Base-by-base conservation (phyloP, 345 rosid genomes). In the Capsella bursapastoris region DNA sequence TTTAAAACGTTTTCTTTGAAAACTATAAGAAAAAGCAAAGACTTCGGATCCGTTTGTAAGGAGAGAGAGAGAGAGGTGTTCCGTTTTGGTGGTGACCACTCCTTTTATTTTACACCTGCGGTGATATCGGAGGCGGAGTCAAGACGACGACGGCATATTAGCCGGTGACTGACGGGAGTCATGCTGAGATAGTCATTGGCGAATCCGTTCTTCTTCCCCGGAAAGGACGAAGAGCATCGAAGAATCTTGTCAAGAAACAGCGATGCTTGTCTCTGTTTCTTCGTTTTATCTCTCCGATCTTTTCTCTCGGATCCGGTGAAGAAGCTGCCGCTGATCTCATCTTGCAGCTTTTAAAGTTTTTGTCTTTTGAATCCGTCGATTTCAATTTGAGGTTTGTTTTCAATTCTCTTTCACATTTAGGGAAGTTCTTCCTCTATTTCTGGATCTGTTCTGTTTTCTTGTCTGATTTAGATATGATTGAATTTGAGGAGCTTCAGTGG, bases 11-110 rank as follows among this genome's bases (percentile, higher is more conserved):
- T 78, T 22, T 64, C 62, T 58, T 65, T 77, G 72, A 58, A 77
- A 77, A 71, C 77, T 77, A 77, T 38, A 71, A 71, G 80, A 77
- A 58, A 77, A 71, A 58, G 81, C 81, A 43, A 55, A 77, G 72
- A 72, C 81, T 71, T 78, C 64, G 77, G 81, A 78, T 72, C 62
- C 80, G 34, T 71, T 57, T 56, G 50, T 57, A 64, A 77, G 48
- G 37, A 64, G 59, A 64, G 58, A 64, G 58, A 64, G 58, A 64
- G 59, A 64, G 58, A 64, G 40, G 55, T 66, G 28, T 50, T 73
- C 35, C 47, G 31, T 34, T 61, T 76, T 49, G 44, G 57, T 56
- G 57, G 78, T 16, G 66, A 43, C 71, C 78, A 74, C 78, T 74
- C 37, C 38, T 15, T 15, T 74, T 49, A 15, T 47, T 16, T 45